phyloP scores from a whole-genome alignment of 2,329 filamentous ascomycete genomes.

The Scedosporium aurantiacum region DNA sequence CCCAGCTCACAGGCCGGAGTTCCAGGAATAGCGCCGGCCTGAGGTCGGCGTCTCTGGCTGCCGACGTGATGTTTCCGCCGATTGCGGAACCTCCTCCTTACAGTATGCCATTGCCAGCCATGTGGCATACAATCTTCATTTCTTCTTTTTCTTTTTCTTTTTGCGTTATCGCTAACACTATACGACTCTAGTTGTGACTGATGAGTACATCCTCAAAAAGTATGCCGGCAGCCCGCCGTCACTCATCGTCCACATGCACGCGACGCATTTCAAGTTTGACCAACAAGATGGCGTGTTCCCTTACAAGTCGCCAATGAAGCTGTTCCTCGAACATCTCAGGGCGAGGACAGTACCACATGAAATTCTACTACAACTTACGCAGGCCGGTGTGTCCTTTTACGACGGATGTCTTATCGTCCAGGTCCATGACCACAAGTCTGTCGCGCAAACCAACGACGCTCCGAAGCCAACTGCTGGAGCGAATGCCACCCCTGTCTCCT shows the following conservation, averaged over 20 bases:
- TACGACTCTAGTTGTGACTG: conserved; percentile 50
- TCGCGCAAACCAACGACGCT: conserved; percentile 49
- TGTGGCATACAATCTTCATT: too few species aligned
- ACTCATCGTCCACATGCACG: conserved; percentile 74
- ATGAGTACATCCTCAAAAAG: conserved; percentile 72
- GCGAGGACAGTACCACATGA: conserved; percentile 78
- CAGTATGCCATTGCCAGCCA: conserved; percentile 23
- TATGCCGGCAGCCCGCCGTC: conserved; percentile 67
- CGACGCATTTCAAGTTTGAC: conserved; percentile 83
- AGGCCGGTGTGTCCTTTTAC: conserved; percentile 69
- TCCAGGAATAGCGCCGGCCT: conserved; percentile 40
- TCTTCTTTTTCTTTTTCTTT: background rate
- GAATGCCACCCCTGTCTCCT: conserved; percentile 59
- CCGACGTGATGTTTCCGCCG: conserved; percentile 25
- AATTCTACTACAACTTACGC: conserved; percentile 66
- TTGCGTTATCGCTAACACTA: background rate
- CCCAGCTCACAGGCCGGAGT: conserved; percentile 31
- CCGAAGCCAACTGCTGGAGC: conserved; percentile 37
- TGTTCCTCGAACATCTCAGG: conserved; percentile 67
- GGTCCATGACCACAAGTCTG: conserved; percentile 75
- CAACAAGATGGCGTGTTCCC: conserved; percentile 85
- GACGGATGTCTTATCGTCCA: conserved; percentile 92
- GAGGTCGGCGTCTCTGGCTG: conserved; percentile 34
- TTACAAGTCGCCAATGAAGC: conserved; percentile 85
- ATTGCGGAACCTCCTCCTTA: conserved; percentile 39